Conservation (phyloP, 164 flowering plant species). For the Piper longum region DNA sequence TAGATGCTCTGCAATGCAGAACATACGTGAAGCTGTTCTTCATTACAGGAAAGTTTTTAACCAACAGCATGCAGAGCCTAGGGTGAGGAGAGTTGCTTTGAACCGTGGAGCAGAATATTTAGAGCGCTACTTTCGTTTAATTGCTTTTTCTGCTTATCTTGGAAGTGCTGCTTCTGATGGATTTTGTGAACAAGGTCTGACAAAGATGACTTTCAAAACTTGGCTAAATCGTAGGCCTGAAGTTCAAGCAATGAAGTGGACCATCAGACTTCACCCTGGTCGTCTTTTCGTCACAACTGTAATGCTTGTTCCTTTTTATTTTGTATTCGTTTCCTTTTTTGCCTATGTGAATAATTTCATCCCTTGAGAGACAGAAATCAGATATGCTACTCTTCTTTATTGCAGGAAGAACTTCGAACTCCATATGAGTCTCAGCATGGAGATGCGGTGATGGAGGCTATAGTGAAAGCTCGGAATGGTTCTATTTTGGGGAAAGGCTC, state of each 20-base stretch:
- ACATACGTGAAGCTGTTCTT: constrained; percentile 87
- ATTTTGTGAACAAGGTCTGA: constrained; percentile 74
- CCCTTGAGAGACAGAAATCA: neutral
- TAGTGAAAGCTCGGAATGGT: constrained; percentile 74
- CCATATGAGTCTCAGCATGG: constrained; percentile 81
- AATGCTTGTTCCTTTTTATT: constrained; percentile 16
- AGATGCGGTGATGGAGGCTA: constrained; percentile 92
- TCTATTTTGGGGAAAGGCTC: constrained; percentile 89
- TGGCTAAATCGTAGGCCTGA: constrained; percentile 91
- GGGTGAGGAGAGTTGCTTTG: constrained; percentile 77
- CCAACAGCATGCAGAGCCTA: constrained; percentile 82
- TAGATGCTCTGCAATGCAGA: constrained; percentile 91
- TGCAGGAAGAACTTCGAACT: constrained; percentile 72
- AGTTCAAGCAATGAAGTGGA: constrained; percentile 97
- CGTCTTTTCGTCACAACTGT: constrained; percentile 82
- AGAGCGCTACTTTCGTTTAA: constrained; percentile 86
- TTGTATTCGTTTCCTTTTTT: neutral
- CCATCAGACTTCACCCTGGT: constrained; percentile 84
- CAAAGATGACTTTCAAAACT: constrained; percentile 63
- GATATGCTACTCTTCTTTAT: neutral
- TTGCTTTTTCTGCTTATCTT: constrained; percentile 93
- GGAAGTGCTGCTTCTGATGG: constrained; percentile 96
- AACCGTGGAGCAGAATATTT: constrained; percentile 96
- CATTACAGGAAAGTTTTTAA: constrained; percentile 75
- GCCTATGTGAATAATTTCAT: neutral